These are phyloP conservation scores for Hondaea fermentalgiana DNA, from an alignment of 108 stramenopile species.

Conservation along the genomic window DNA sequence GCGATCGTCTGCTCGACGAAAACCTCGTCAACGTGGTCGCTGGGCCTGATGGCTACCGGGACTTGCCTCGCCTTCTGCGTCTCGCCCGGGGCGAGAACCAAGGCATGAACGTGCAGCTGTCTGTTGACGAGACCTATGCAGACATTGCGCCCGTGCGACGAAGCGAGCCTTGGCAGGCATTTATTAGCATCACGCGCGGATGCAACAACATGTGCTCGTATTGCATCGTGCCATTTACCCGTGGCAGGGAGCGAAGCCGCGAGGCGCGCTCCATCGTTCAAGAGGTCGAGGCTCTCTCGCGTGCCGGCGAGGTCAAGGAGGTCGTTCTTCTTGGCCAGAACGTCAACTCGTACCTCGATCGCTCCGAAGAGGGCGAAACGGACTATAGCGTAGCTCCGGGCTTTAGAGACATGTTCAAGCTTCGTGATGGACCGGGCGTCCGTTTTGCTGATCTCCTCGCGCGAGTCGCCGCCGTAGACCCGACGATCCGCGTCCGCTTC, in stretches of 20 bases:
- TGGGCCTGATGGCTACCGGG: constrained; percentile 96
- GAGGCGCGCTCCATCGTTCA: constrained; percentile 73
- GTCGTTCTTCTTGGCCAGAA: constrained; percentile 91
- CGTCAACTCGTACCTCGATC: constrained; percentile 94
- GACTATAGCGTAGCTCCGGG: constrained; percentile 68
- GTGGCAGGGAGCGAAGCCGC: constrained; percentile 80
- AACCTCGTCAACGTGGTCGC: constrained; percentile 79
- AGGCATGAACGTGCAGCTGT: constrained; percentile 72
- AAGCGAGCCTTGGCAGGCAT: constrained; percentile 59
- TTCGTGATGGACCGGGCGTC: constrained; percentile 63
- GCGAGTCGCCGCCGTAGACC: constrained; percentile 65
- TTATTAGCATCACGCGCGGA: constrained; percentile 89
- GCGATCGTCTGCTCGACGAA: constrained; percentile 74
- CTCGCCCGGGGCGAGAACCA: constrained; percentile 24
- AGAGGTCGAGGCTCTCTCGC: constrained; percentile 57
- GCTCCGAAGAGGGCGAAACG: not conserved
- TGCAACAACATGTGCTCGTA: constrained; percentile 95
- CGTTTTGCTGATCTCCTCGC: constrained; percentile 87
- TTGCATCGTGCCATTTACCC: constrained; percentile 96
- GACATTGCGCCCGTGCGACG: constrained; percentile 81
- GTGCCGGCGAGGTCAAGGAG: constrained; percentile 71
- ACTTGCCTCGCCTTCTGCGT: constrained; percentile 73
- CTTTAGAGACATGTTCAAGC: constrained; percentile 63
- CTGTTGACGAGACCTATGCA: constrained; percentile 89
- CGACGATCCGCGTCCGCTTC: constrained; percentile 86